phyloP scores from a whole-genome alignment of 2,329 filamentous ascomycete genomes.

The Clarireedia monteithiana region DNA sequence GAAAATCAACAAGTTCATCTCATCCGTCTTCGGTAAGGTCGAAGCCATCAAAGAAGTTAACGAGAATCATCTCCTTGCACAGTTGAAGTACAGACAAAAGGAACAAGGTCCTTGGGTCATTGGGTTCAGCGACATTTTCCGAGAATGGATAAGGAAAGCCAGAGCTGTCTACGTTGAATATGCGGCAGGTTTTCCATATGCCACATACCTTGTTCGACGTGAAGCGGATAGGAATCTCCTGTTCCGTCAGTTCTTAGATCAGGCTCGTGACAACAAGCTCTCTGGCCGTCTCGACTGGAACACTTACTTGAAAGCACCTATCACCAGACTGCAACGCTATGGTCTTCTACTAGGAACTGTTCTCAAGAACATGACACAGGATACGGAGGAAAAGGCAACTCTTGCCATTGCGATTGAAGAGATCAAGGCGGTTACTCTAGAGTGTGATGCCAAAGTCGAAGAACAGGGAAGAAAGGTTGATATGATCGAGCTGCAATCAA shows the following conservation, averaged over 20 bases:
- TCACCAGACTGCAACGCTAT: slow-evolving; percentile 88
- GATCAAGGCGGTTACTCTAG: slow-evolving; percentile 79
- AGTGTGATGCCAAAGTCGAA: slow-evolving; percentile 87
- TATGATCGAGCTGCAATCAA: slow-evolving; percentile 74
- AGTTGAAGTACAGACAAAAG: slow-evolving; percentile 92
- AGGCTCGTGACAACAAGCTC: slow-evolving; percentile 67
- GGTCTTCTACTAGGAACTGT: slow-evolving; percentile 76
- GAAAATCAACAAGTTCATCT: slow-evolving; percentile 70
- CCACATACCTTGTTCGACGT: slow-evolving; percentile 73
- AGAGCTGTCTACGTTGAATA: slow-evolving; percentile 86
- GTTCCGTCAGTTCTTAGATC: slow-evolving; percentile 80
- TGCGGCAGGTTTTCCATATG: slow-evolving; percentile 77
- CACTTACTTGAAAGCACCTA: slow-evolving; percentile 86
- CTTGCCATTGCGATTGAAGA: slow-evolving; percentile 80
- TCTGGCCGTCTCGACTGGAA: slow-evolving; percentile 87
- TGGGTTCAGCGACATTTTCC: slow-evolving; percentile 94
- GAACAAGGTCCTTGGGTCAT: slow-evolving; percentile 93
- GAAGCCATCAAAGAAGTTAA: slow-evolving; percentile 86
- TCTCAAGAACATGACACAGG: slow-evolving; percentile 71
- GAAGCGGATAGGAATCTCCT: slow-evolving; percentile 79
- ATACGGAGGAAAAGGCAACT: slow-evolving; percentile 85
- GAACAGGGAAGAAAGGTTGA: slow-evolving; percentile 89
- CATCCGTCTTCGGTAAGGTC: slow-evolving; percentile 82
- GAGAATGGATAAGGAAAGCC: slow-evolving; percentile 97
- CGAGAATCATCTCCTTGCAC: slow-evolving; percentile 83